These are phyloP conservation scores for Acer saccharum DNA, from an alignment of 345 rosid genomes.

Conservation along the genomic window DNA sequence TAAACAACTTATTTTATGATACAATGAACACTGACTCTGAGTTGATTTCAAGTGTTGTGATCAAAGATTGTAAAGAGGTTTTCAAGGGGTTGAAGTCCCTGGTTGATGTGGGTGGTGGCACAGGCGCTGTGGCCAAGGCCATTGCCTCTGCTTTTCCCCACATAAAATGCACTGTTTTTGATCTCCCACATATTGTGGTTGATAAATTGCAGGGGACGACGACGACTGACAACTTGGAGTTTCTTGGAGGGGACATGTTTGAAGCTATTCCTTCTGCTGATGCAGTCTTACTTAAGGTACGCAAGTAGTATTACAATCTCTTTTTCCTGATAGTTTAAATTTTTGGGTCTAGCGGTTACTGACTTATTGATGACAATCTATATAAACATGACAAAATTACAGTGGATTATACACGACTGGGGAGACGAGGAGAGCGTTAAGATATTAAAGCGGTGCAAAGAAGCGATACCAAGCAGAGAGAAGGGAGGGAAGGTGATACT, in stretches of 20 bases:
- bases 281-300: no score
- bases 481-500: conserved; percentile 15
- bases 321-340: no score
- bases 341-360: no score
- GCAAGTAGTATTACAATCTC: no score
- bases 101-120: conserved; percentile 16
- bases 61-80: not conserved
- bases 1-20: not conserved
- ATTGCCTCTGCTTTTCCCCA: conserved; percentile 27
- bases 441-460: no score
- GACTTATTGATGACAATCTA: no score
- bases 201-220: conserved; percentile 30
- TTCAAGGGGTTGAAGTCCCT: conserved; percentile 15
- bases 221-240: not conserved
- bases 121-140: conserved; percentile 21
- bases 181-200: conserved; percentile 37
- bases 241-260: conserved; percentile 38
- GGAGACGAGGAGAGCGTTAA: no score
- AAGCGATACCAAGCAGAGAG: conserved; percentile 9
- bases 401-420: conserved; percentile 12
- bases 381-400: not conserved
- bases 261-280: conserved; percentile 7
- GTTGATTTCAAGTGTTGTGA: not conserved
- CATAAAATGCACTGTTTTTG: conserved; percentile 39
- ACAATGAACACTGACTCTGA: conserved; percentile 1